A percentile compares a stretch with the other conserved stretches of the same genome.
Conservation (phyloP, 139 green algal genomes). For the Dunaliella primolecta region DNA sequence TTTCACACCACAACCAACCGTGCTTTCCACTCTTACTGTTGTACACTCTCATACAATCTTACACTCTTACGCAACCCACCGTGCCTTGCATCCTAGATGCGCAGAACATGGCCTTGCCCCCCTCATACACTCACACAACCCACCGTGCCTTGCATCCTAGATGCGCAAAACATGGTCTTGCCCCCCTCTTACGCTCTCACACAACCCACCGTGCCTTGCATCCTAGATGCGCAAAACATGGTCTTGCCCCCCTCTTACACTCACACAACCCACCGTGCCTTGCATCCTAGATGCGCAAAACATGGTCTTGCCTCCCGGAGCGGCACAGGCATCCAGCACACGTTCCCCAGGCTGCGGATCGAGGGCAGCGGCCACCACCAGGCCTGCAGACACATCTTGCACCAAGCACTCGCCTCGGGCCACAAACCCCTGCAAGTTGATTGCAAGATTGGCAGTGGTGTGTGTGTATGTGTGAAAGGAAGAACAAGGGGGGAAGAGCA, state of each 20-base stretch:
- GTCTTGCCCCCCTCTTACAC: slow-evolving; percentile 88
- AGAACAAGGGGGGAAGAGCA: no score
- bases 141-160: slow-evolving; percentile 58
- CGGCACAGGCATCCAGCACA: slow-evolving; percentile 85
- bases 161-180: slow-evolving; percentile 79
- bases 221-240: slow-evolving; percentile 67
- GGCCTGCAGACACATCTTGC: slow-evolving; percentile 80
- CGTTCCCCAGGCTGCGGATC: slow-evolving; percentile 72
- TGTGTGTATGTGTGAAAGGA: no score
- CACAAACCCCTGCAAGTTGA: slow-evolving; percentile 43
- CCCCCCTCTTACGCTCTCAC: no score
- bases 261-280: slow-evolving; percentile 41
- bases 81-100: slow-evolving; percentile 62
- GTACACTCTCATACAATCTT: slow-evolving; percentile 84
- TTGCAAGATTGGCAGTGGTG: no score
- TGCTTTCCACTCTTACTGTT: slow-evolving; percentile 60
- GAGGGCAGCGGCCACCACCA: slow-evolving; percentile 76
- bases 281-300: slow-evolving; percentile 73
- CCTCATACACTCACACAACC: no score
- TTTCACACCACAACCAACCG: no score
- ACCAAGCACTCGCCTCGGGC: slow-evolving; percentile 35
- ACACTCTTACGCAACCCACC: no score
- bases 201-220: slow-evolving; percentile 54
- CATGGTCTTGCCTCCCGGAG: slow-evolving; percentile 85
- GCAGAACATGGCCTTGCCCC: slow-evolving; percentile 82